Conservation (phyloP, 305 asterid species). For the Fraxinus dipetala region DNA sequence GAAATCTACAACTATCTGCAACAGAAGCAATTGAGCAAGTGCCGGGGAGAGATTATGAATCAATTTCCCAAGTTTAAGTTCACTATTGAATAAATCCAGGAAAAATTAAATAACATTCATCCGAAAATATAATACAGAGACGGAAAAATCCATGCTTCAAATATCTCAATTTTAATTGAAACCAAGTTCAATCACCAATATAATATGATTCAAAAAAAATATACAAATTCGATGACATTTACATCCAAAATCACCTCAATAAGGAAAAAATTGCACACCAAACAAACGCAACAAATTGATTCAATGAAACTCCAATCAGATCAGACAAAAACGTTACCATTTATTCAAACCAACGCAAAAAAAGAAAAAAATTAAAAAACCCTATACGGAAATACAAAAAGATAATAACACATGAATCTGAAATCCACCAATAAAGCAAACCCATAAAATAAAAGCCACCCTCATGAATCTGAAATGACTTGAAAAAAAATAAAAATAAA, state of each 20-base stretch:
- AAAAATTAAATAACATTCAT: neutral
- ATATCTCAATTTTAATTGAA: neutral
- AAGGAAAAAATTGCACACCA: neutral
- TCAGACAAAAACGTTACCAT: slow-evolving; percentile 4
- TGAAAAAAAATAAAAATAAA: neutral
- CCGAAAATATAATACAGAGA: neutral
- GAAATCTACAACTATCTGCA: slow-evolving; percentile 86
- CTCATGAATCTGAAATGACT: neutral
- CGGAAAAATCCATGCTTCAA: neutral
- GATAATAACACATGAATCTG: neutral
- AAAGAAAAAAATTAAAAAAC: neutral
- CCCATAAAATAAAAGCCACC: neutral
- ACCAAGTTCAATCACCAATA: neutral
- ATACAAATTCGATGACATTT: neutral
- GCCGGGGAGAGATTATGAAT: neutral
- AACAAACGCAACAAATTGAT: neutral
- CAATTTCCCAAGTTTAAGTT: neutral
- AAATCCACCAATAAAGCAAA: neutral
- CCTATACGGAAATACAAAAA: neutral
- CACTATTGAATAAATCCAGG: neutral
- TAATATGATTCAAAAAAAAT: neutral
- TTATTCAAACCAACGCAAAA: neutral
- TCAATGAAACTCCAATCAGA: slow-evolving; percentile 5
- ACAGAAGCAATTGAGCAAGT: slow-evolving; percentile 1
- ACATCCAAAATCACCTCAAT: neutral